phyloP scores from a whole-genome alignment of 169 alveolate genomes.

The Babesia gibsoni region DNA sequence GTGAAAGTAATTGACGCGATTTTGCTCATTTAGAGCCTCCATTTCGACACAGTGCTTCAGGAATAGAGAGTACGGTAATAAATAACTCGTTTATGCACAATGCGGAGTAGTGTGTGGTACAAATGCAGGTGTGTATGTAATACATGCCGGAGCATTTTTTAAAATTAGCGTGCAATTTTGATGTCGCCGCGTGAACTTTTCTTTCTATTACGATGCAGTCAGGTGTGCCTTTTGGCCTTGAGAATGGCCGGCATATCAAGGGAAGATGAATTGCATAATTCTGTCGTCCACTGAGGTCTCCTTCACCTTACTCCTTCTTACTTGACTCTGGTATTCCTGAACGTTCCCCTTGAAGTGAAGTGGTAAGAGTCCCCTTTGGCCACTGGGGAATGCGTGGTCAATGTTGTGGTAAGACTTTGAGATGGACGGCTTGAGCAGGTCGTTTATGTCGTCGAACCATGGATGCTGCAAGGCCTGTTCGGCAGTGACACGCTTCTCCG shows the following conservation, averaged over 20 bases:
- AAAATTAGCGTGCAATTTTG: too few species aligned
- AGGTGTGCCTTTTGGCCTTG: too few species aligned
- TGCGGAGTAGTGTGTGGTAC: too few species aligned
- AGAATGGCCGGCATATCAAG: constrained; percentile 24
- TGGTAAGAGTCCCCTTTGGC: constrained; percentile 56
- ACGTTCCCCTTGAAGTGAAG: constrained; percentile 50
- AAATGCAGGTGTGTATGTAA: too few species aligned
- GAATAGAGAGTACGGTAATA: too few species aligned
- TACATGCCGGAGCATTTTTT: too few species aligned
- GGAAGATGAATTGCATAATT: constrained; percentile 42
- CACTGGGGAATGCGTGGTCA: constrained; percentile 33
- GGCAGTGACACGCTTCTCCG: constrained; percentile 79
- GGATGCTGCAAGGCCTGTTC: constrained; percentile 77
- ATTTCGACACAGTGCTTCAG: too few species aligned
- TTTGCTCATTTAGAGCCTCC: too few species aligned
- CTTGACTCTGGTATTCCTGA: constrained; percentile 14
- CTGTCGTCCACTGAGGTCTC: constrained; percentile 28
- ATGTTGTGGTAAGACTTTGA: constrained; percentile 21
- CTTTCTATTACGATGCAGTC: too few species aligned
- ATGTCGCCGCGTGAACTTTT: too few species aligned
- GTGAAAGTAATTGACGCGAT: too few species aligned
- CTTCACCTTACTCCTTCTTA: constrained; percentile 33
- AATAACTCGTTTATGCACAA: too few species aligned
- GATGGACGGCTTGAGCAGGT: constrained; percentile 48
- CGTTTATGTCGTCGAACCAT: constrained; percentile 76